These are phyloP conservation scores for Sugiyamaella qingdaonensis DNA, from an alignment of 805 yeast species.

Conservation along the genomic window DNA sequence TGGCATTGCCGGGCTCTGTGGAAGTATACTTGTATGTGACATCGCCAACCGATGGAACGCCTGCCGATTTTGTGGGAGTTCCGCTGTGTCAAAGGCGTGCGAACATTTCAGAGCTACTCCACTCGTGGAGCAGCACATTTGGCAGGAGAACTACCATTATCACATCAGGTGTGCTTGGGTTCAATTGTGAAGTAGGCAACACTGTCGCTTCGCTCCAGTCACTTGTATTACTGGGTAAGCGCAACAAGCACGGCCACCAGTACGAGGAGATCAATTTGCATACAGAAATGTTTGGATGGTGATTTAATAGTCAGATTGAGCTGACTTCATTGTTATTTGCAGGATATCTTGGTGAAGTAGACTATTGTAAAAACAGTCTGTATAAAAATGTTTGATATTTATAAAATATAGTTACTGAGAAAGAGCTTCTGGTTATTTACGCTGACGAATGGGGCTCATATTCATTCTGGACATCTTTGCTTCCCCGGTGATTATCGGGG, in stretches of 20 bases:
- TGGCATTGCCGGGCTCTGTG: constrained; percentile 1
- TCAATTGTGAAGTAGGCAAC: constrained; percentile 14
- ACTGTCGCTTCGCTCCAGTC: constrained; percentile 15
- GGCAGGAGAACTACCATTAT: constrained; percentile 14
- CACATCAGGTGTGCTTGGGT: constrained; percentile 11
- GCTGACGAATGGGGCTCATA: no score
- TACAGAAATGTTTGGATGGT: constrained; percentile 20
- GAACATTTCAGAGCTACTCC: background rate
- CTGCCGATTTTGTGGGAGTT: background rate
- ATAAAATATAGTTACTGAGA: no score
- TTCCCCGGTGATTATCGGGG: background rate
- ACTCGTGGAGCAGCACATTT: constrained; percentile 11
- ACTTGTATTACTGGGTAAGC: constrained; percentile 9
- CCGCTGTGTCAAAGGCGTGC: constrained; percentile 10
- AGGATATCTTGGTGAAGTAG: no score
- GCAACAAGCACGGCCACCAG: constrained; percentile 4
- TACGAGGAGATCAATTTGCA: constrained; percentile 18
- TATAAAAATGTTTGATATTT: no score
- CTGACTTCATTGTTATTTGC: no score
- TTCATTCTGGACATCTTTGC: no score
- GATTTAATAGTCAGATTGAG: no score
- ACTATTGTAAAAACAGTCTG: no score
- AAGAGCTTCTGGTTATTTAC: no score
- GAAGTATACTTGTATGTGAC: constrained; percentile 1
- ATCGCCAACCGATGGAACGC: background rate